Base-by-base conservation (phyloP, 169 alveolate genomes). In the Plasmodium coatneyi region DNA sequence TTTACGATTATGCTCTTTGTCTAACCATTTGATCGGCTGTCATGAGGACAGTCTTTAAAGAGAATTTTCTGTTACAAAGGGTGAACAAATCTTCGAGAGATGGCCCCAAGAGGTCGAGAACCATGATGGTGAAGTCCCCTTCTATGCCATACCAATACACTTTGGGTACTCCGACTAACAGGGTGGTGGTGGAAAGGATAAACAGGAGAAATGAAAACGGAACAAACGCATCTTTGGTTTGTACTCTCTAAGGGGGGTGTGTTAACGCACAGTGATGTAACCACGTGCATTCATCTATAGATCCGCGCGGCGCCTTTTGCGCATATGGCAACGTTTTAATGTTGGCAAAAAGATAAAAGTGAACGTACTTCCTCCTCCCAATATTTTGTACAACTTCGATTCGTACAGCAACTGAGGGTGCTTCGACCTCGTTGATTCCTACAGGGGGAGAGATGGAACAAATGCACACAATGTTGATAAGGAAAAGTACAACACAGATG, bases 121-220 rank as follows among this genome's bases (percentile, higher is more conserved):
- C 99, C 99, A 99, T 97, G 66, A 98, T 98, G 92, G 99, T 99
- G 97, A 98, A 99, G 95, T 98, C 99, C 16, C 99, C 99, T 96
- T 99, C 99, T 39, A 98, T 98, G 34, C 99, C 99, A 93, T 98
- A 99, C 99, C 99, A 98, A 94, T 99, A 99, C 9, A 99, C 98
- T 84, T 98, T 97, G 36, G 99, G 99, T 52, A 99, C 98, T 6
- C 99, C 99, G 56, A 96, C 95, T 92, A 71, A 74, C 36, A 82
- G 66, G 54, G 46, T 2, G 46, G 46, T 2, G 39, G 79, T 28
- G 80, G 41, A 22, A 66, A 28, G 34, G 39, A 3, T 2, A 66
- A 66, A 66, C n/a, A 9, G 2, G 36, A 2, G 1, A 28, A 25
- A 25, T 1, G 30, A 2, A 66, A 1, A 43, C 19, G n/a, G 2